Conservation (phyloP, 2,329 filamentous ascomycete species). For the Sphaerulina vaccinii region DNA sequence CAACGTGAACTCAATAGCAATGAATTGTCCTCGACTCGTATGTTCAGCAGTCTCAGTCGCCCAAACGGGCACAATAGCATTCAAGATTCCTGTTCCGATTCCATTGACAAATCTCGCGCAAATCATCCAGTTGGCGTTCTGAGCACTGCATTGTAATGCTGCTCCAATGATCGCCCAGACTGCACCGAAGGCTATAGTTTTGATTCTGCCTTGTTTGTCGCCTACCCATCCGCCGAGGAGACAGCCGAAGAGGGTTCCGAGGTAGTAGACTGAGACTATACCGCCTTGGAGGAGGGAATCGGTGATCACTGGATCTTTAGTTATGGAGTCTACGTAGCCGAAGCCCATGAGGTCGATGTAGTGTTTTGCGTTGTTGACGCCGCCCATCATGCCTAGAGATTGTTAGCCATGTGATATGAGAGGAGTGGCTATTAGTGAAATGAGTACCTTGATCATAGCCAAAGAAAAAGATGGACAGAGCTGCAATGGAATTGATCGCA, state of each 20-base stretch:
- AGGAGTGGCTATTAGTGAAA: background rate
- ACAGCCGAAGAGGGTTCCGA: slow-evolving; percentile 63
- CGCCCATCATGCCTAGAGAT: slow-evolving; percentile 51
- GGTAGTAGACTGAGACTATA: slow-evolving; percentile 59
- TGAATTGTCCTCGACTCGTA: slow-evolving; percentile 58
- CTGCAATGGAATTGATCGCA: slow-evolving; percentile 63
- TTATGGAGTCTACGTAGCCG: slow-evolving; percentile 52
- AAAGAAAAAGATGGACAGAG: slow-evolving; percentile 67
- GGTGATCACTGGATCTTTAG: slow-evolving; percentile 51
- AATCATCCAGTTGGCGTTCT: slow-evolving; percentile 66
- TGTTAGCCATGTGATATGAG: background rate
- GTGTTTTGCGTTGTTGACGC: slow-evolving; percentile 64
- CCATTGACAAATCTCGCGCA: slow-evolving; percentile 32
- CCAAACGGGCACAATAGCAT: slow-evolving; percentile 70
- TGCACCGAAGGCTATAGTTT: slow-evolving; percentile 60
- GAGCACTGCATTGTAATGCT: slow-evolving; percentile 62
- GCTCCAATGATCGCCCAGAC: slow-evolving; percentile 53
- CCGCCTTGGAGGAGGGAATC: slow-evolving; percentile 62
- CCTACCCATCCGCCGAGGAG: slow-evolving; percentile 64
- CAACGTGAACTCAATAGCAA: slow-evolving; percentile 61
- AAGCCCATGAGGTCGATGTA: slow-evolving; percentile 66
- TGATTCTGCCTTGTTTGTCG: slow-evolving; percentile 62
- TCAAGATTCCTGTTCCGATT: slow-evolving; percentile 67
- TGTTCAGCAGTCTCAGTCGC: slow-evolving; percentile 68
- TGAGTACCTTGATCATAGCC: slow-evolving; percentile 40